Percentiles rank a stretch among this genome's conserved stretches.
Conservation (phyloP, 2,329 filamentous ascomycete genomes). For the Colletotrichum shisoi region DNA sequence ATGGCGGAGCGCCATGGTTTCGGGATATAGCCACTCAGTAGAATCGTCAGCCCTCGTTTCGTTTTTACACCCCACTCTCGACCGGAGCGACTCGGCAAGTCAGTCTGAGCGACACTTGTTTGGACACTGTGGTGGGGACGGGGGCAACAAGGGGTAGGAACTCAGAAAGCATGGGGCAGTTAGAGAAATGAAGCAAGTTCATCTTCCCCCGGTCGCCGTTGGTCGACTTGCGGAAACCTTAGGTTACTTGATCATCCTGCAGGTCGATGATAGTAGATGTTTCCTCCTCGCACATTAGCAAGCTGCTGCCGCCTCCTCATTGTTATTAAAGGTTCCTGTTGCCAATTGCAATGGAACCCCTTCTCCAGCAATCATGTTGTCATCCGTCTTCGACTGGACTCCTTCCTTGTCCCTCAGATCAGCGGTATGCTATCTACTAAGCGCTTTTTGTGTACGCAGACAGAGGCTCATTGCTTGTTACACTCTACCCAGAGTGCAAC, state of each 20-base stretch:
- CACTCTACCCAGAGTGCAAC: background rate
- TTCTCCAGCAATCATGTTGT: background rate
- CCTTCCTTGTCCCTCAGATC: background rate
- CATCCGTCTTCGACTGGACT: too few relatives aligned
- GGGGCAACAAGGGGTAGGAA: background rate
- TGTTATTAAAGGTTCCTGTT: background rate
- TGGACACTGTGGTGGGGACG: background rate
- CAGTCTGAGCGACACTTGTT: background rate
- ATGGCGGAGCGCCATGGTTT: conserved; percentile 3
- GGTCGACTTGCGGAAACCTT: background rate
- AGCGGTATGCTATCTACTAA: too few relatives aligned
- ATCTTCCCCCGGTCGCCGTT: background rate
- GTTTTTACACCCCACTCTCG: background rate
- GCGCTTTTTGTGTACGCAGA: background rate
- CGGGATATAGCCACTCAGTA: background rate
- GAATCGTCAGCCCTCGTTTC: background rate
- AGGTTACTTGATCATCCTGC: background rate
- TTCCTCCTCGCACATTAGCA: background rate
- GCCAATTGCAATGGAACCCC: background rate
- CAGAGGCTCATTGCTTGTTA: background rate
- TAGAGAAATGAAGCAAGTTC: background rate
- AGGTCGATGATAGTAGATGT: background rate
- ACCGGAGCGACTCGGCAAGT: background rate
- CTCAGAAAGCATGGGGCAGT: too few relatives aligned
- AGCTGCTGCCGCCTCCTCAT: background rate